Evolutionary conservation across 164 flowering plant genomes (phyloP).

Genomic region (Tinospora cordifolia): DNA sequence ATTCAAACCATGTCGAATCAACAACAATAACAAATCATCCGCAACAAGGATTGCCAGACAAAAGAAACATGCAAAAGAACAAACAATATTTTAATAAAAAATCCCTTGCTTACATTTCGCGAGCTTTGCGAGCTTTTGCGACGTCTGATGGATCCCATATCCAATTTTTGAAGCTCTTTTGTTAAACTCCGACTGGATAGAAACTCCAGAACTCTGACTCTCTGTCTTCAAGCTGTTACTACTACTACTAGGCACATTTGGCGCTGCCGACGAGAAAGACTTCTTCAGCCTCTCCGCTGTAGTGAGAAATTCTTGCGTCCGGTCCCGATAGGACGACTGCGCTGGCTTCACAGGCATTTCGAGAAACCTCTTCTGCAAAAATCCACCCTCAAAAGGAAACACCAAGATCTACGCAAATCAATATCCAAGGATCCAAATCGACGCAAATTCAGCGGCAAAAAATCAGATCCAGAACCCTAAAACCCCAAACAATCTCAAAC

Average conservation of each 20-base stretch:
- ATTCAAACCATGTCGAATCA: background rate
- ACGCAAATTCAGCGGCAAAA: background rate
- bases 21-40: background rate
- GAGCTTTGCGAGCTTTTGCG: conserved; percentile 85
- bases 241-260: conserved; percentile 31
- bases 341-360: conserved; percentile 36
- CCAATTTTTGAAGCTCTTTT: conserved; percentile 89
- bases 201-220: conserved; percentile 42
- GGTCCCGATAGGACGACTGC: conserved; percentile 73
- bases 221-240: conserved; percentile 24
- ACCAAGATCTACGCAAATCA: background rate
- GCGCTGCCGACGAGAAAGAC: conserved; percentile 28
- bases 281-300: conserved; percentile 64
- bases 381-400: background rate
- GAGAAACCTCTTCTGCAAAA: background rate
- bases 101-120: conserved; percentile 65
- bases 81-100: background rate
- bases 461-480: conserved; percentile 10
- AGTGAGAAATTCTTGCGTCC: conserved; percentile 72
- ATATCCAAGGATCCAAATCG: background rate
- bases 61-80: background rate
- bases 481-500: background rate
- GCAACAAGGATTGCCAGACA: background rate
- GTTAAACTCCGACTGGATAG: conserved; percentile 84
- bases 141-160: conserved; percentile 83